Evolutionary conservation across 1,284 basidiomycete species (phyloP), one percentile per base, ranked within the genome.

Genomic region (Heterobasidion irregulare): DNA sequence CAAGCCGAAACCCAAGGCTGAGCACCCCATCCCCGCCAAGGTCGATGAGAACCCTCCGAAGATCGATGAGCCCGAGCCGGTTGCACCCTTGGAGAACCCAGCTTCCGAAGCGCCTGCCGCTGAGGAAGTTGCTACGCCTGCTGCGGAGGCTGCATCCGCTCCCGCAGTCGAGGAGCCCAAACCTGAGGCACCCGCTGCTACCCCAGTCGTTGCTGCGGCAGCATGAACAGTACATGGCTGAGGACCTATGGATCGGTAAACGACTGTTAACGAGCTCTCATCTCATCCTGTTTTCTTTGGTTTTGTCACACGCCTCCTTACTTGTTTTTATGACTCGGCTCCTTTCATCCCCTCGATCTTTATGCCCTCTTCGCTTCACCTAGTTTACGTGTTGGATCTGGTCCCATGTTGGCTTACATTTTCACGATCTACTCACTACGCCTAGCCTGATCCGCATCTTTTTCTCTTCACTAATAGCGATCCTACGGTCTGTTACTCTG

Each of bases 41-140:
- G 89, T 94, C 57, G 89, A 91, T 62, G 87, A 88, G 74, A 78
- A 86, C 64, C 86, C 88, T 34, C 84, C 85, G 55, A 86, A 85
- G 75, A 85, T 89, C 60, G 86, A 86, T 56, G 83, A 89, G 72
- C 85, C 86, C 52, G 65, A 75, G 52, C 84, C 84, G 34, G 82
- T 88, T 59, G 85, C 84, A 56, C 86, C 87, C 59, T 76, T 89
- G 58, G 89, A 90, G 73, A 82, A 87, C 71, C 86, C 84, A 33
- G 83, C 72, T 10, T 66, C 61, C 50, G 62, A 71, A 36, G 65
- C 63, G 32, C 69, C 72, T 47, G 47, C 58, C 15, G 51, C 66
- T 26, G 67, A 71, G 55, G 72, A 75, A 58, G 67, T 69, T 48
- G 76, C 72, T 63, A 58, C 66, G 50, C 65, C 65, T 32, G 65